Percentiles rank a stretch among this genome's conserved stretches.
Evolutionary conservation across 2,329 filamentous ascomycete species (phyloP).

Genomic region (Paecilomyces formosus): DNA sequence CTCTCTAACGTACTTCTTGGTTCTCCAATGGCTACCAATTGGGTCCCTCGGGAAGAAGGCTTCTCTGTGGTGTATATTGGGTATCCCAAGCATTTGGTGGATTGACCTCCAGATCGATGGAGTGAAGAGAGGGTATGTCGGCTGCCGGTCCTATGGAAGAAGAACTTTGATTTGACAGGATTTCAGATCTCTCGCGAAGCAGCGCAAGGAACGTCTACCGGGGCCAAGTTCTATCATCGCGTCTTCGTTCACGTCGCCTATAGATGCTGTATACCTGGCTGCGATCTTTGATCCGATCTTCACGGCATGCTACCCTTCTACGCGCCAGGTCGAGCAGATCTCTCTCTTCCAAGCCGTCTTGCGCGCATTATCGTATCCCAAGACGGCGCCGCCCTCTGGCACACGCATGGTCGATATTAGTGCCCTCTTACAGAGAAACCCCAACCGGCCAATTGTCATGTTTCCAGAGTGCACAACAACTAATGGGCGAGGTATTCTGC

Average conservation of each 20-base stretch:
- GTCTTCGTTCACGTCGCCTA: slow-evolving; percentile 81
- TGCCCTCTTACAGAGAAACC: slow-evolving; percentile 59
- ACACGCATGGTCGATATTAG: slow-evolving; percentile 54
- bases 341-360: slow-evolving; percentile 68
- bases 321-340: slow-evolving; percentile 65
- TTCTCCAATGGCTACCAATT: slow-evolving; percentile 76
- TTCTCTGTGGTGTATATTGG: slow-evolving; percentile 78
- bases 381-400: slow-evolving; percentile 38
- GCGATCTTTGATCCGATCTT: slow-evolving; percentile 96
- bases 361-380: slow-evolving; percentile 60
- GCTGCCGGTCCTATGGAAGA: neutral
- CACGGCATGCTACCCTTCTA: slow-evolving; percentile 72
- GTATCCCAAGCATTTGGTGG: slow-evolving; percentile 93
- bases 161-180: slow-evolving; percentile 4
- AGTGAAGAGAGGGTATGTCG: slow-evolving; percentile 71
- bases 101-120: slow-evolving; percentile 97
- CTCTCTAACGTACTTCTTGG: slow-evolving; percentile 63
- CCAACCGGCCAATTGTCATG: slow-evolving; percentile 69
- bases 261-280: slow-evolving; percentile 89
- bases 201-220: slow-evolving; percentile 67
- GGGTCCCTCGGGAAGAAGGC: slow-evolving; percentile 67
- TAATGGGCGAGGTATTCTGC: slow-evolving; percentile 83
- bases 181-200: slow-evolving; percentile 59
- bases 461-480: slow-evolving; percentile 94
- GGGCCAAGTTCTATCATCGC: slow-evolving; percentile 76